Evolutionary conservation across 148 eudicot species (phyloP), one percentile per base, ranked within the genome.

Genomic region (Rhododendron ferrugineum): DNA sequence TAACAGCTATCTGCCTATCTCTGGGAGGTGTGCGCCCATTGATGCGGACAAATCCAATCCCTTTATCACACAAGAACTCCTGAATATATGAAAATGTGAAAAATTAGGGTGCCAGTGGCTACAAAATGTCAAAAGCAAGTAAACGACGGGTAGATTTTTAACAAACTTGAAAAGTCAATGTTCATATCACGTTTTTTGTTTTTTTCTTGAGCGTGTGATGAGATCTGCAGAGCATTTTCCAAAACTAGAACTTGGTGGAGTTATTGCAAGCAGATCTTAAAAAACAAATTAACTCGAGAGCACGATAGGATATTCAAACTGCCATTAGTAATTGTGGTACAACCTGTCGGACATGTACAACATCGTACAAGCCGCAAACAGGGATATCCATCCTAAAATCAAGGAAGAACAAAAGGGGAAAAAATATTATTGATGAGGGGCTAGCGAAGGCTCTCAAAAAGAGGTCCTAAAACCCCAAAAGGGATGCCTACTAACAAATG

Each of bases 1-100:
- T 88, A 37, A 97, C 93, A 86, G 98, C 96, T 75, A 86, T 83
- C 89, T 94, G 96, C 64, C 99, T 91, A 86, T 95, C 99, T 64
- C 87, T 70, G 68, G 92, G 91, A 74, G 83, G 88, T 85, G 92
- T 89, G 75, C 54, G 90, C 83, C 96, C 92, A 86, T 97, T 96
- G 82, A 97, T 92, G 77, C 99, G 98, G 60, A 95, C 88, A 92
- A 93, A 97, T 20, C 92, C 92, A 87, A 93, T 90, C 62, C 91
- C 92, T 88, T 93, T 94, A 74, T 90, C 92, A 84, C 91, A 92
- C 62, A 97, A 32, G 85, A 93, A 95, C 86, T 92, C 98, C 98
- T 97, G 93, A 72, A 37, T 40, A 49, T 50, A 32, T 58, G 77
- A 42, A 84, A 80, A 80, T 23, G 32, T 34, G 30, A 52, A 72